A percentile compares a stretch with the other conserved stretches of the same genome.
phyloP scores from a whole-genome alignment of 495 filamentous ascomycete genomes.

The Annulohypoxylon moriforme region DNA sequence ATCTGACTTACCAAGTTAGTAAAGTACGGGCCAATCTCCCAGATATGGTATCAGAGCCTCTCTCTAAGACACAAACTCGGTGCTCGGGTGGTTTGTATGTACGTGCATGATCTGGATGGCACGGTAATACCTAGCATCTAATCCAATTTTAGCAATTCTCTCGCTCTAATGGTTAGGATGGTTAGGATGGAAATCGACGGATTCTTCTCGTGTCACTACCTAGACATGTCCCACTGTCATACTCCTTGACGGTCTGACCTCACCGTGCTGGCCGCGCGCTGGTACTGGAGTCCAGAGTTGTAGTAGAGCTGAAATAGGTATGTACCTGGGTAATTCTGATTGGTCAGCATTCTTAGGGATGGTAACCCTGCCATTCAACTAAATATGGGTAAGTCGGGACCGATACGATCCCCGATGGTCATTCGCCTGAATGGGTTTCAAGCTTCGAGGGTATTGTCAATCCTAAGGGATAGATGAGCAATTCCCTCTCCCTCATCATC shows the following conservation, averaged over 20 bases:
- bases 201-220: slow-evolving; percentile 27
- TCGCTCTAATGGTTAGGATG: slow-evolving; percentile 14
- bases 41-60: slow-evolving; percentile 7
- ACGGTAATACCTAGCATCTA: slow-evolving; percentile 30
- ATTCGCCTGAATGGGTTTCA: slow-evolving; percentile 36
- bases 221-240: slow-evolving; percentile 14
- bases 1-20: background rate
- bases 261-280: background rate
- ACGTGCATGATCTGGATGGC: slow-evolving; percentile 43
- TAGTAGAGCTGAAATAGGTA: slow-evolving; percentile 25
- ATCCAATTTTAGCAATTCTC: slow-evolving; percentile 37
- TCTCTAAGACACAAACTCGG: slow-evolving; percentile 12
- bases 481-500: slow-evolving; percentile 3
- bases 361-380: slow-evolving; percentile 15
- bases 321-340: slow-evolving; percentile 12
- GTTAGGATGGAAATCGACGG: slow-evolving; percentile 28
- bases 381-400: slow-evolving; percentile 32
- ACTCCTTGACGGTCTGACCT: slow-evolving; percentile 27
- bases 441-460: slow-evolving; percentile 31
- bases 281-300: background rate
- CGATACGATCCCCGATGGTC: slow-evolving; percentile 33
- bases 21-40: background rate
- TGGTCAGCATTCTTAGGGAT: slow-evolving; percentile 23
- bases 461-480: slow-evolving; percentile 19
- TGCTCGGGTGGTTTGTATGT: slow-evolving; percentile 21